A percentile compares a stretch with the other conserved stretches of the same genome.
Evolutionary conservation across 306 rosid genomes (phyloP).

Genomic region (Neltuma alba): DNA sequence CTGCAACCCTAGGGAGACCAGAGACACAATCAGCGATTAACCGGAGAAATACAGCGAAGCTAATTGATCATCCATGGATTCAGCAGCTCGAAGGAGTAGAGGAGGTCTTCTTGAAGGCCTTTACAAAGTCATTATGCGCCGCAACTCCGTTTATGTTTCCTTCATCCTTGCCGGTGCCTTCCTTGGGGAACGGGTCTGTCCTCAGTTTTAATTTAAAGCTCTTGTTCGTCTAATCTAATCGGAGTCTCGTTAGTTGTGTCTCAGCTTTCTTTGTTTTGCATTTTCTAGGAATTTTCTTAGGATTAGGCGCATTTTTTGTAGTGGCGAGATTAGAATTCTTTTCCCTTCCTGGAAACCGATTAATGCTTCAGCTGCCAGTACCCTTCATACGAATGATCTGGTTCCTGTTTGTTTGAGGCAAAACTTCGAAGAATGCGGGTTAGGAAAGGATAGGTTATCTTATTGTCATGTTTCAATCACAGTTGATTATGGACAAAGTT

Average conservation of each 20-base stretch:
- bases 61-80: conserved; percentile 51
- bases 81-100: conserved; percentile 58
- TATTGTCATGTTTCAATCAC: background rate
- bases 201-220: background rate
- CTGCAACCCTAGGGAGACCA: conserved; percentile 20
- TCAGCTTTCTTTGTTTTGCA: background rate
- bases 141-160: conserved; percentile 81
- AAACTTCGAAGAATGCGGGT: background rate
- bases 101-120: conserved; percentile 83
- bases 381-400: background rate
- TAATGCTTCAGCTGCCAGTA: background rate
- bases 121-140: conserved; percentile 87
- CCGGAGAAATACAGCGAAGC: background rate
- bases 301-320: background rate
- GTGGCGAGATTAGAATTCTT: background rate
- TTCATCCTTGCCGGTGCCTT: conserved; percentile 94
- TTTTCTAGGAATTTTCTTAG: background rate
- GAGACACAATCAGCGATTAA: background rate
- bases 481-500: background rate
- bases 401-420: background rate
- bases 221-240: background rate
- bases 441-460: background rate
- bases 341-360: background rate
- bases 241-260: background rate
- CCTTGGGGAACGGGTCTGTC: conserved; percentile 84